Percentiles rank a stretch among this genome's conserved stretches.
phyloP scores from a whole-genome alignment of 768 basidiomycete species.

The Xanthoconium stramineum region DNA sequence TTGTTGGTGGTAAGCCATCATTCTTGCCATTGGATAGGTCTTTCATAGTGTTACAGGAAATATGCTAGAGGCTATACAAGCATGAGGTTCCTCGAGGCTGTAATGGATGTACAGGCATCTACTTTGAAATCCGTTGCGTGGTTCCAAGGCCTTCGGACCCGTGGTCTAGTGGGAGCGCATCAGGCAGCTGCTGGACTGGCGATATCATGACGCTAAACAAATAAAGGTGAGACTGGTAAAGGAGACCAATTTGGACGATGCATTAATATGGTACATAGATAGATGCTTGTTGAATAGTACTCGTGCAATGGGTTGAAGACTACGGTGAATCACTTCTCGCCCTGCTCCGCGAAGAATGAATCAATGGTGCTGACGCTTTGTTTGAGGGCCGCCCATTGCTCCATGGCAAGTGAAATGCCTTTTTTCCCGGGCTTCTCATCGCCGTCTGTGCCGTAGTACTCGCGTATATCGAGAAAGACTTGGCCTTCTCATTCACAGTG shows the following conservation, averaged over 20 bases:
- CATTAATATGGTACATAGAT: constrained; percentile 1
- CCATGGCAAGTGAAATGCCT: constrained; percentile 62
- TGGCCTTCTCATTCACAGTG: constrained; percentile 36
- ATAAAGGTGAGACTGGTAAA: neutral
- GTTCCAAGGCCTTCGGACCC: constrained; percentile 57
- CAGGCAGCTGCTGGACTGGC: constrained; percentile 69
- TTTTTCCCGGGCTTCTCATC: constrained; percentile 80
- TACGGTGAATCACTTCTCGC: constrained; percentile 14
- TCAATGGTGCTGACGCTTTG: constrained; percentile 46
- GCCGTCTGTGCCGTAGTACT: constrained; percentile 59
- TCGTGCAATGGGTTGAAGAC: neutral
- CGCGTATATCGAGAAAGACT: constrained; percentile 66
- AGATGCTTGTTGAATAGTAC: neutral
- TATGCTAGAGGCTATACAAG: constrained; percentile 53
- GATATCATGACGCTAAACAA: constrained; percentile 10
- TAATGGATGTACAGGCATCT: constrained; percentile 63
- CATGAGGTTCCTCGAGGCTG: constrained; percentile 52
- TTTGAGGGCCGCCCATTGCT: constrained; percentile 68
- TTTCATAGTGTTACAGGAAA: constrained; percentile 41
- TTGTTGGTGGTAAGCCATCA: constrained; percentile 66
- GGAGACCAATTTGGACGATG: neutral
- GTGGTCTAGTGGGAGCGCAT: constrained; percentile 63
- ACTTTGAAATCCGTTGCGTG: constrained; percentile 56
- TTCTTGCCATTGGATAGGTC: neutral
- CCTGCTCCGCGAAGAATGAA: constrained; percentile 38